Percentiles rank a stretch among this genome's conserved stretches.
Conservation (phyloP, 176 grass and related monocot species). For the Cenchrus americanus region DNA sequence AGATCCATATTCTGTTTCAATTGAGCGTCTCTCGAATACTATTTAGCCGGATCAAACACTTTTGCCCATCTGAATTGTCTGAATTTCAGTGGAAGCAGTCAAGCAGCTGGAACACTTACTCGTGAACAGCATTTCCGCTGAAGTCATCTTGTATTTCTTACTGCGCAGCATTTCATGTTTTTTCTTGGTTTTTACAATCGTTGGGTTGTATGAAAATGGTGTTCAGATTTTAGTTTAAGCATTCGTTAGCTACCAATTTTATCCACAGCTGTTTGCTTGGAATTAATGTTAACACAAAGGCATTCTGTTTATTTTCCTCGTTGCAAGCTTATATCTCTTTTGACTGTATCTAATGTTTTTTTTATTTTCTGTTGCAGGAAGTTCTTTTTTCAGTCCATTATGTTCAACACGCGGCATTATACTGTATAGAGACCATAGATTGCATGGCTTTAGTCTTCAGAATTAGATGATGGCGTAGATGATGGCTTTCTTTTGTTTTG, state of each 20-base stretch:
- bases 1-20: background rate
- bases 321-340: background rate
- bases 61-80: background rate
- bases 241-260: conserved; percentile 4
- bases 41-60: background rate
- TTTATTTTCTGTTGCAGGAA: background rate
- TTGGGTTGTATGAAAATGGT: background rate
- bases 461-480: background rate
- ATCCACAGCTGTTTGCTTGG: background rate
- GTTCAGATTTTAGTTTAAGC: background rate
- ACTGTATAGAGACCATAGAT: conserved; percentile 21
- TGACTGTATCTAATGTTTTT: background rate
- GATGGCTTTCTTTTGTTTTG: background rate
- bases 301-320: background rate
- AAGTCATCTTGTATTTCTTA: background rate
- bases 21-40: background rate
- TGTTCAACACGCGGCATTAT: background rate
- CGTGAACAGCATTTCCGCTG: background rate
- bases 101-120: background rate
- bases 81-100: background rate
- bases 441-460: background rate
- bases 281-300: background rate
- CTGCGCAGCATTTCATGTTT: background rate
- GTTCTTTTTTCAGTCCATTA: background rate
- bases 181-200: background rate